These are phyloP conservation scores for Paramyrothecium sp. DNA, from an alignment of 2,329 filamentous ascomycete genomes.

Conservation along the genomic window DNA sequence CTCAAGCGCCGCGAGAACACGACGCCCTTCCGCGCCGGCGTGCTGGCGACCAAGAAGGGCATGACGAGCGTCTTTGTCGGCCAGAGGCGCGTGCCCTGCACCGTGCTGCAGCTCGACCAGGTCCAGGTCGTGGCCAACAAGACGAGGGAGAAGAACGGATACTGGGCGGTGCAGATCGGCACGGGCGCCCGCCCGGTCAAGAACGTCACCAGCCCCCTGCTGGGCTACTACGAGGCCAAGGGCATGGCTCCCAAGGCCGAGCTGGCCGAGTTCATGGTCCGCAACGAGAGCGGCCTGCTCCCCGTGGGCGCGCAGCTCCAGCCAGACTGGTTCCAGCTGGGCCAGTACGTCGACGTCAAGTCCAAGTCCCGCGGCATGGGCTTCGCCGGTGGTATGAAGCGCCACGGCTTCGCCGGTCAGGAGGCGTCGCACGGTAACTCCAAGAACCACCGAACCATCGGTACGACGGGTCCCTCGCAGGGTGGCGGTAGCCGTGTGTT, in stretches of 20 bases:
- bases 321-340: slow-evolving; percentile 88
- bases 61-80: slow-evolving; percentile 91
- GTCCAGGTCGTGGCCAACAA: slow-evolving; percentile 89
- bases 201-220: slow-evolving; percentile 77
- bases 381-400: slow-evolving; percentile 97
- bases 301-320: slow-evolving; percentile 72
- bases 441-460: slow-evolving; percentile 87
- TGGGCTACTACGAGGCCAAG: slow-evolving; percentile 85
- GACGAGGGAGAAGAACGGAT: slow-evolving; percentile 77
- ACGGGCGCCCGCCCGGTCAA: slow-evolving; percentile 69
- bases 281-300: slow-evolving; percentile 68
- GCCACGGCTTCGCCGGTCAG: slow-evolving; percentile 86
- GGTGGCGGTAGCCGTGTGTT: slow-evolving; percentile 88
- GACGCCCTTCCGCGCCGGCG: slow-evolving; percentile 71
- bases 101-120: slow-evolving; percentile 88
- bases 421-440: slow-evolving; percentile 93
- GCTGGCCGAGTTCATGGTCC: slow-evolving; percentile 85
- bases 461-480: slow-evolving; percentile 85
- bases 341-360: slow-evolving; percentile 86
- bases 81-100: slow-evolving; percentile 78
- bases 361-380: slow-evolving; percentile 83
- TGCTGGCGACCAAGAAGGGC: slow-evolving; percentile 87
- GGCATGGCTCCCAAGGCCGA: slow-evolving; percentile 81
- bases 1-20: slow-evolving; percentile 57
- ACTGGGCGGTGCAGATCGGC: slow-evolving; percentile 92